phyloP scores from a whole-genome alignment of 2,329 filamentous ascomycete genomes.

The Colletotrichum plurivorum region DNA sequence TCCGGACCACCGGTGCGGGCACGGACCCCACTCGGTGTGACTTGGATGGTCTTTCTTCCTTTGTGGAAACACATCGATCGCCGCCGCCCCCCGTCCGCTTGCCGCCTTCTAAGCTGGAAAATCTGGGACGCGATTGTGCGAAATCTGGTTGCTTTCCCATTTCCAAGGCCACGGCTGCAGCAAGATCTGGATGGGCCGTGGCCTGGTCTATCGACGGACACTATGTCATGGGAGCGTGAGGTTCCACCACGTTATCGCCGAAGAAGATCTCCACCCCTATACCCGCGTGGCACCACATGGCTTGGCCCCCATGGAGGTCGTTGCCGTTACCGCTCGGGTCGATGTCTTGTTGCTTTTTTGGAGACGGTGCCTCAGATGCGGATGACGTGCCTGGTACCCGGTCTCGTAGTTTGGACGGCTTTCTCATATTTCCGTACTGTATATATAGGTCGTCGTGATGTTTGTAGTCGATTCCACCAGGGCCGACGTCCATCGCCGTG shows the following conservation, averaged over 20 bases:
- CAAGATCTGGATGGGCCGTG: slow-evolving; percentile 1
- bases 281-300: slow-evolving; percentile 5
- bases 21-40: slow-evolving; percentile 32
- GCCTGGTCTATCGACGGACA: too few relatives aligned
- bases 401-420: slow-evolving; percentile 3
- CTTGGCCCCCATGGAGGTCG: neutral
- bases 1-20: slow-evolving; percentile 34
- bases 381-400: neutral
- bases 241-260: slow-evolving; percentile 20
- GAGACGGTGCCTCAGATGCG: neutral
- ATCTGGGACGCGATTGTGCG: neutral
- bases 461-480: too few relatives aligned
- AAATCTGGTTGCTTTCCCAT: slow-evolving; percentile 1
- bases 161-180: neutral
- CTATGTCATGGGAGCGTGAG: neutral
- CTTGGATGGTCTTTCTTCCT: neutral
- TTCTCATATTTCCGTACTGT: neutral
- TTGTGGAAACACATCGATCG: slow-evolving; percentile 11
- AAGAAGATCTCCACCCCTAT: neutral
- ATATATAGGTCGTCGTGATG: too few relatives aligned
- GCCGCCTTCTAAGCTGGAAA: neutral
- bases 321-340: neutral
- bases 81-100: neutral
- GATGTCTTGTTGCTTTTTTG: neutral
- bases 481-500: too few relatives aligned